These are phyloP conservation scores for Hypoxylon rubiginosum DNA, from an alignment of 2,329 filamentous ascomycete species.

Conservation along the genomic window DNA sequence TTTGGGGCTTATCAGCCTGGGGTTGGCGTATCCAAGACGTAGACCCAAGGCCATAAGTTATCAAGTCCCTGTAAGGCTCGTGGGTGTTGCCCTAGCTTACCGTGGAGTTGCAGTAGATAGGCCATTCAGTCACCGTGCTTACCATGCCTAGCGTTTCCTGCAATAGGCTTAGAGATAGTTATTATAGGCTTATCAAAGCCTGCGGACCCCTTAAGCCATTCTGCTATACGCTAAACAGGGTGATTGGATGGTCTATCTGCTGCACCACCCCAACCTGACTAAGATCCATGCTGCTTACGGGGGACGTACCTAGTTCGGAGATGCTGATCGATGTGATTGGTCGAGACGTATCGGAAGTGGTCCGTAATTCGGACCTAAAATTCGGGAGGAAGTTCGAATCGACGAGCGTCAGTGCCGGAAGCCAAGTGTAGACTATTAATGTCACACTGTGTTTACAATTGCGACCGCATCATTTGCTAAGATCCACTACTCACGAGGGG, in stretches of 20 bases:
- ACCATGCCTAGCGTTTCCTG: not conserved
- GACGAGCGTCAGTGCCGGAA: slow-evolving; percentile 34
- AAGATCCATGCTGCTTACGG: not conserved
- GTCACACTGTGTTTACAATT: slow-evolving; percentile 29
- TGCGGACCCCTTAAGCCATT: not conserved
- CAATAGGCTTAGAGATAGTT: not conserved
- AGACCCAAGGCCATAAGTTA: slow-evolving; percentile 10
- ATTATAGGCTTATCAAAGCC: not conserved
- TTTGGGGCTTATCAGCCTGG: slow-evolving; percentile 36
- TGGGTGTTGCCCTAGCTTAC: not conserved
- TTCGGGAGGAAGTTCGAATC: slow-evolving; percentile 41
- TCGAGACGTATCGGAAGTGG: slow-evolving; percentile 14
- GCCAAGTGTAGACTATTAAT: slow-evolving; percentile 11
- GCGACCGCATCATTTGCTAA: slow-evolving; percentile 5
- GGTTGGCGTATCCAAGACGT: slow-evolving; percentile 14
- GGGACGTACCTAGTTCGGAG: slow-evolving; percentile 5
- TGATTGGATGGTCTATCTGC: not conserved
- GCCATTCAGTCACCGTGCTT: not conserved
- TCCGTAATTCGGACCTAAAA: slow-evolving; percentile 23
- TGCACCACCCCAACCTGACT: not conserved
- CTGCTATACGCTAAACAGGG: not conserved
- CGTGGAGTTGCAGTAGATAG: not conserved
- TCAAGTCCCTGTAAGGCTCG: slow-evolving; percentile 17
- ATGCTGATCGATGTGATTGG: slow-evolving; percentile 24
- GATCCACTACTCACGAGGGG: slow-evolving; percentile 13